Evolutionary conservation across 1,284 basidiomycete genomes (phyloP).

Genomic region (Boletus smithii): DNA sequence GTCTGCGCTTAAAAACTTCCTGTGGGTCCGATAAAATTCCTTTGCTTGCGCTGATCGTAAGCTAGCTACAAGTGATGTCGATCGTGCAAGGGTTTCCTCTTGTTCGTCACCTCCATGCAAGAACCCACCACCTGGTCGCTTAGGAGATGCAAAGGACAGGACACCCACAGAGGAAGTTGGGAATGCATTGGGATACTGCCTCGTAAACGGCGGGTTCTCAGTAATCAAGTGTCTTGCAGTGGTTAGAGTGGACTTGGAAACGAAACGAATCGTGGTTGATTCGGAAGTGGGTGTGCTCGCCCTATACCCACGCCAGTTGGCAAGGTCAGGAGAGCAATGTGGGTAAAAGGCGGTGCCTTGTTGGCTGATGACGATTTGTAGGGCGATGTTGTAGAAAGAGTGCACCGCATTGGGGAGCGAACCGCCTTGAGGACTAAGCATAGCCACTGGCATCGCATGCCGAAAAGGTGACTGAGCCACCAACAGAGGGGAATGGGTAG

Average conservation of each 20-base stretch:
- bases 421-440: slow-evolving; percentile 6
- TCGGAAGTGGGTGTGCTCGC: neutral
- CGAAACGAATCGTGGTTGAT: slow-evolving; percentile 27
- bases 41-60: slow-evolving; percentile 38
- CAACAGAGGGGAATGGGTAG: slow-evolving; percentile 17
- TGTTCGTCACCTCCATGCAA: slow-evolving; percentile 47
- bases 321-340: slow-evolving; percentile 37
- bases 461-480: slow-evolving; percentile 24
- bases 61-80: slow-evolving; percentile 44
- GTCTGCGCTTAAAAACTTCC: slow-evolving; percentile 33
- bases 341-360: slow-evolving; percentile 43
- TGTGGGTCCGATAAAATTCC: slow-evolving; percentile 45
- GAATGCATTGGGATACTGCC: slow-evolving; percentile 16
- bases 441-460: slow-evolving; percentile 7
- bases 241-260: slow-evolving; percentile 34
- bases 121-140: slow-evolving; percentile 46
- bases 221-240: slow-evolving; percentile 29
- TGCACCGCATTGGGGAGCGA: neutral
- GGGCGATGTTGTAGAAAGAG: slow-evolving; percentile 38
- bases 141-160: slow-evolving; percentile 46
- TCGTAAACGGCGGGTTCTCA: slow-evolving; percentile 18
- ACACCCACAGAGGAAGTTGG: slow-evolving; percentile 40
- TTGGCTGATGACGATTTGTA: slow-evolving; percentile 37
- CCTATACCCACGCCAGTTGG: slow-evolving; percentile 33
- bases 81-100: slow-evolving; percentile 45